Evolutionary conservation across 352 stramenopile species (phyloP).

Genomic region (Pythium grandisporangium): DNA sequence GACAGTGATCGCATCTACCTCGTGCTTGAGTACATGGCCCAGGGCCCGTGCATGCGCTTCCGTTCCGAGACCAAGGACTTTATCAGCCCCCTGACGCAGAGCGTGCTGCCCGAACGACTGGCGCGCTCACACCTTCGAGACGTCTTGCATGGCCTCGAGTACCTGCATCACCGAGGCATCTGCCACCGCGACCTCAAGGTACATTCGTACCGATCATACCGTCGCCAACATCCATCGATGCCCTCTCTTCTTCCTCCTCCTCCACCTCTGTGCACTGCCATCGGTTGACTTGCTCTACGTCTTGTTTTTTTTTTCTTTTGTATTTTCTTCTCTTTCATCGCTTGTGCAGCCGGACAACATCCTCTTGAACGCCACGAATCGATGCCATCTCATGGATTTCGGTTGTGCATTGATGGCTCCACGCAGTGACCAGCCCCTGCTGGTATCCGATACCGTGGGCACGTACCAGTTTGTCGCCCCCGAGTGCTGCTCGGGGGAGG

Average conservation of each 20-base stretch:
- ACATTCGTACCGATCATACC: no score
- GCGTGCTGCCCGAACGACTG: conserved; percentile 45
- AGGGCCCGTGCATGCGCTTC: conserved; percentile 79
- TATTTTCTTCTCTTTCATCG: no score
- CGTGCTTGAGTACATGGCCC: conserved; percentile 82
- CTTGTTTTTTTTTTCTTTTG: background rate
- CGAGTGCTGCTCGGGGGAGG: conserved; percentile 79
- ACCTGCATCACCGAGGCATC: conserved; percentile 63
- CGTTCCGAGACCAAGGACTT: conserved; percentile 58
- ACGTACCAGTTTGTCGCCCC: conserved; percentile 88
- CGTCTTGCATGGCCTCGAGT: conserved; percentile 71
- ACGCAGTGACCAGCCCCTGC: conserved; percentile 1
- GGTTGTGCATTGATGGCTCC: conserved; percentile 51
- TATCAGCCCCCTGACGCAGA: conserved; percentile 42
- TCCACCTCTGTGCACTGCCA: no score
- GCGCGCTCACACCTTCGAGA: conserved; percentile 58
- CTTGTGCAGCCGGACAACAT: conserved; percentile 86
- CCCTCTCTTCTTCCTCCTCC: conserved; percentile 1
- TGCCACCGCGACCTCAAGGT: conserved; percentile 89
- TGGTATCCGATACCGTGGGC: conserved; percentile 74
- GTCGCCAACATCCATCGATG: conserved; percentile 1
- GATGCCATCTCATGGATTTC: conserved; percentile 85
- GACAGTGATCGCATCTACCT: conserved; percentile 76
- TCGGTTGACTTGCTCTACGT: no score
- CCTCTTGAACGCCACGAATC: conserved; percentile 64